Base-by-base conservation (phyloP, 1,139 yeast species). In the Saccharomyces hybrid region DNA sequence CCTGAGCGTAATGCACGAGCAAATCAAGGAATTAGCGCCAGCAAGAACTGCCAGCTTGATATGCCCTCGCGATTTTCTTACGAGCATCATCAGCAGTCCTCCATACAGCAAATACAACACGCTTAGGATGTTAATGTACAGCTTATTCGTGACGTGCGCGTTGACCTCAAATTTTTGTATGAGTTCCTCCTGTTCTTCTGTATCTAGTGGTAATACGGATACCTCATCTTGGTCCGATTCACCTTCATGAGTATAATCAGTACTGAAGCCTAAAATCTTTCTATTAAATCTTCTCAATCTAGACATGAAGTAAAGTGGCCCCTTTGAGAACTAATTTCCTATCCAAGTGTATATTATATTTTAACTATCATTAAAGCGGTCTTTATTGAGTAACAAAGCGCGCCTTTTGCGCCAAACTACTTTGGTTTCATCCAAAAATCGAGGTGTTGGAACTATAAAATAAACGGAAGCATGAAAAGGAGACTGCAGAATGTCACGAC, bases 181-280 rank as follows among this genome's bases (percentile, higher is more conserved):
- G 51, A 66, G 52, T 48, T 63, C 64, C 44, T 67, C 70, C 54
- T 68, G 72, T 28, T 68, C 72, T 23, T 64, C 66, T 9, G 61
- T 59, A 52, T 66, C 71, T 51, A 68, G 48, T 11, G 70, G 70
- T 6, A 56, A 54, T 26, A 56, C 55, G 13, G 53, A 50, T n/a
- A 55, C 50, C 7, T 52, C 63, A 47, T 54, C 53, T 23, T 58
- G 59, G 14, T 54, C 59, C 7, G 38, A 52, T 20, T 44, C 56
- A 5, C 47, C 50, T 14, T 49, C 51, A 26, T 54, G 50, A 47
- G 30, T 25, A 11, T 34, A 31, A 44, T 26, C 23, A 5, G 48
- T 14, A 14, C 30, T 26, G 26, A 51, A 50, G 5, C 55, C 55
- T 32, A 65, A 53, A 9, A 65, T 52, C 11, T 52, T 53, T 23